Evolutionary conservation across 2,329 filamentous ascomycete genomes (phyloP), one percentile per base, ranked within the genome.

Genomic region (Penicillium rolfsii): DNA sequence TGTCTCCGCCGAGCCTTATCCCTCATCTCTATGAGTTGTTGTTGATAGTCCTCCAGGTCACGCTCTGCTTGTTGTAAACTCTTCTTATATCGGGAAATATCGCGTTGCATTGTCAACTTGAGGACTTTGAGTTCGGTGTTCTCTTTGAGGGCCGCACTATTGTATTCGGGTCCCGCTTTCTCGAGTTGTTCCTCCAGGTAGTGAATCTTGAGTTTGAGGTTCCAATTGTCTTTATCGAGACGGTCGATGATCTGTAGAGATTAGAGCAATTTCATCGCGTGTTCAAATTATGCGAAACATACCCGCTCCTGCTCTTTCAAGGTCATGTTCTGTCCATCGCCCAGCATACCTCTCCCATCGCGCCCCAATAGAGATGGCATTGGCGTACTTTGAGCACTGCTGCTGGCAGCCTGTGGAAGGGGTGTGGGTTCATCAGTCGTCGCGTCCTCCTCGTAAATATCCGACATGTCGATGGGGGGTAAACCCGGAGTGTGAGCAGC

Each of bases 161-260:
- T 96, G 80, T 93, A 95, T 58, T 93, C 92, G 7, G 91, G 93
- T 0, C 94, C 94, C 57, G 90, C 87, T 75, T 96, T 97, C 56
- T 89, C 87, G 53, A 99, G 80, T 14, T 91, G 91, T 69, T 98
- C 92, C 75, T 99, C 93, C 58, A 99, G 84, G 75, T 96, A 99
- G 76, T 98, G 93, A 56, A 98, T 97, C 77, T 97, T 97, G 69
- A 98, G 85, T 77, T 98, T 98, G 57, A 99, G 83, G 26, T 92
- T 92, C 74, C 98, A 99, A 73, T 99, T 99, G 73, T 98, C 95
- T 81, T 99, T 99, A 74, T 97, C 93, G 70, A 99, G 94, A 73
- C 91, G 91, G 79, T 97, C 91, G 69, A 99, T 94, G 67, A 87
- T 86, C 83, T 86, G 63, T 22, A 22, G 6, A 55, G 50, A 60